phyloP scores from a whole-genome alignment of 495 filamentous ascomycete species.

The Penicillium antarcticum region DNA sequence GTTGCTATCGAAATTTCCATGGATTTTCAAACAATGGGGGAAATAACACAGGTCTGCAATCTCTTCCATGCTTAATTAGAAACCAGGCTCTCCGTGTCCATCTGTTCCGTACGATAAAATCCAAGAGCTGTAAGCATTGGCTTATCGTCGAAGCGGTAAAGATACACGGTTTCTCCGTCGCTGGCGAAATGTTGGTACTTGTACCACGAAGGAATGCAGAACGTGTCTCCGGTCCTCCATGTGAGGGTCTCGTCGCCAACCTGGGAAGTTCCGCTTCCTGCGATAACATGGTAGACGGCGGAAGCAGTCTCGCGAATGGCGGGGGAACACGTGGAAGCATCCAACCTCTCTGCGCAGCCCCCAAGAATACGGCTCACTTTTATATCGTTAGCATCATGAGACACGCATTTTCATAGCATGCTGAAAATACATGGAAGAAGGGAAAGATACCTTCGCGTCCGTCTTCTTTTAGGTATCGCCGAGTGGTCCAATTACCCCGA shows the following conservation, averaged over 20 bases:
- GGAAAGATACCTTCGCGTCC: constrained; percentile 26
- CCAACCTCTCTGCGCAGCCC: constrained; percentile 35
- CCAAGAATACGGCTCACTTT: constrained; percentile 35
- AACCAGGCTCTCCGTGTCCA: constrained; percentile 30
- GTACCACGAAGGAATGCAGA: constrained; percentile 44
- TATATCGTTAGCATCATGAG: constrained; percentile 4
- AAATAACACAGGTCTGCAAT: too few relatives aligned
- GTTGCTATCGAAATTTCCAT: too few relatives aligned
- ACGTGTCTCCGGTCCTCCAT: constrained; percentile 42
- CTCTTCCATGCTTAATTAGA: too few relatives aligned
- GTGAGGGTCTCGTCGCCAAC: constrained; percentile 27
- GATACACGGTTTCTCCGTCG: constrained; percentile 32
- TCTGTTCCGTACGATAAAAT: constrained; percentile 37
- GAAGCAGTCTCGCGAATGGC: constrained; percentile 36
- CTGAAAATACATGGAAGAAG: background rate
- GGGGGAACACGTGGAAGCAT: constrained; percentile 20
- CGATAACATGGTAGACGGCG: constrained; percentile 40
- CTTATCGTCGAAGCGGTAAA: constrained; percentile 46
- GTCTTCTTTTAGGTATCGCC: constrained; percentile 30
- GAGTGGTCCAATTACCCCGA: constrained; percentile 24
- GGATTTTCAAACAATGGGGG: too few relatives aligned
- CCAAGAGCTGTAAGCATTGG: constrained; percentile 44
- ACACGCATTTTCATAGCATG: constrained; percentile 11
- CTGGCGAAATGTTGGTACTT: constrained; percentile 40
- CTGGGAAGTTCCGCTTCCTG: constrained; percentile 30